Percentiles rank a stretch among this genome's conserved stretches.
Conservation (phyloP, 1,284 basidiomycete genomes). For the Garcileccinum viscosum region DNA sequence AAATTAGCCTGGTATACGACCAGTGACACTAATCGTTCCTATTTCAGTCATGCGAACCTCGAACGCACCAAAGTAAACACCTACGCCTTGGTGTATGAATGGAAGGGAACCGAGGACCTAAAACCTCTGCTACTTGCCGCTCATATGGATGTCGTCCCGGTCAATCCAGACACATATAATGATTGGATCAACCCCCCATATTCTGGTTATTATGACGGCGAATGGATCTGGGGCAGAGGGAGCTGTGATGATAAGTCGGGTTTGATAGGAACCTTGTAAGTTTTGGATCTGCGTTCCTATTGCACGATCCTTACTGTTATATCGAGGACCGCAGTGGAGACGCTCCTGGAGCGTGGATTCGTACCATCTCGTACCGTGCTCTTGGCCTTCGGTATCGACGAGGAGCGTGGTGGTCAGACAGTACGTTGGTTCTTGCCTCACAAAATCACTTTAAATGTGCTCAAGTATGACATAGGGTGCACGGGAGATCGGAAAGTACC, state of each 20-base stretch:
- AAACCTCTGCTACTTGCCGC: conserved; percentile 68
- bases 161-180: conserved; percentile 55
- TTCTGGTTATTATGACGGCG: conserved; percentile 55
- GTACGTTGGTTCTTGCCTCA: conserved; percentile 32
- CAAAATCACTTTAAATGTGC: conserved; percentile 14
- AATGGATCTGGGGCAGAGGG: conserved; percentile 68
- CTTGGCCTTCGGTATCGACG: conserved; percentile 75
- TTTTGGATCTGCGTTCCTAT: neutral
- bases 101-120: conserved; percentile 60
- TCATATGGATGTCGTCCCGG: conserved; percentile 68
- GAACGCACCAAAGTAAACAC: conserved; percentile 61
- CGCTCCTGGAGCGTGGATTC: conserved; percentile 57
- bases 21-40: neutral
- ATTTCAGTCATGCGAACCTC: conserved; percentile 51
- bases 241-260: conserved; percentile 68
- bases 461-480: conserved; percentile 50
- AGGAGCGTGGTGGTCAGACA: conserved; percentile 63
- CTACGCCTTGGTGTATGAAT: conserved; percentile 67
- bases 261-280: conserved; percentile 61
- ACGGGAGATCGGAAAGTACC: conserved; percentile 47
- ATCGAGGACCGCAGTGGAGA: conserved; percentile 56
- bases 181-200: conserved; percentile 62
- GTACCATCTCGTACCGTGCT: conserved; percentile 60
- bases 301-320: neutral
- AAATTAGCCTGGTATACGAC: neutral